Evolutionary conservation across 306 rosid species (phyloP), one percentile per base, ranked within the genome.

Genomic region (Heteromeles arbutifolia): DNA sequence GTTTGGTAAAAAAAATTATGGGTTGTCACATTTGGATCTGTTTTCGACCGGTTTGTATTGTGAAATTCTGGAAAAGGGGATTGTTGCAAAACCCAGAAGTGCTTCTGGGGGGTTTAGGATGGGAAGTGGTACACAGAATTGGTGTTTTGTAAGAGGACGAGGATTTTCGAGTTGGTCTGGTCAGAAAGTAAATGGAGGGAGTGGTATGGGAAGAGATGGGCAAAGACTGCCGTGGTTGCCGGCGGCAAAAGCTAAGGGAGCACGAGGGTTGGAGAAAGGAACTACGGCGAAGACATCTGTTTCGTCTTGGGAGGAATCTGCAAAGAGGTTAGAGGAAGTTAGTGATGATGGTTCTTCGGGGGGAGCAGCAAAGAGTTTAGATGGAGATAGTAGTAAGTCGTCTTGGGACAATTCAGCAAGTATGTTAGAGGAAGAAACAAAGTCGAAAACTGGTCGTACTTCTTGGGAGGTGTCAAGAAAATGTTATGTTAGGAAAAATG

Each of bases 151-250:
- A 10, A 74, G 81, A 21, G 74, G 78, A 18, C 84, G 90, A 85
- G 77, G 76, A 31, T 78, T 81, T 82, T 88, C 86, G 13, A 67
- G 74, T 72, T 82, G 85, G 17, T 66, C 58, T 52, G n/a, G 66
- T 48, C 80, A 70, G 80, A 75, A 65, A 73, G 32, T 50, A 61
- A 65, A 39, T 45, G 81, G 44, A 64, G 76, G 57, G 66, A 71
- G 82, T 62, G n/a, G 58, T 71, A 78, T 64, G 48, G 73, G 11
- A 32, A 77, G 74, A 77, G 72, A 73, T 44, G 81, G 82, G 62
- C 78, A 85, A 31, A 65, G 68, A 29, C 89, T 88, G 52, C 97
- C 99, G 67, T 95, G 99, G 99, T 84, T 92, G 63, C 87, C 63
- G 8, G 77, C 85, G 11, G 66, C 25, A 22, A 81, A 84, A 69